Conservation (phyloP, 2,329 filamentous ascomycete species). For the Trichoderma aggressivum region DNA sequence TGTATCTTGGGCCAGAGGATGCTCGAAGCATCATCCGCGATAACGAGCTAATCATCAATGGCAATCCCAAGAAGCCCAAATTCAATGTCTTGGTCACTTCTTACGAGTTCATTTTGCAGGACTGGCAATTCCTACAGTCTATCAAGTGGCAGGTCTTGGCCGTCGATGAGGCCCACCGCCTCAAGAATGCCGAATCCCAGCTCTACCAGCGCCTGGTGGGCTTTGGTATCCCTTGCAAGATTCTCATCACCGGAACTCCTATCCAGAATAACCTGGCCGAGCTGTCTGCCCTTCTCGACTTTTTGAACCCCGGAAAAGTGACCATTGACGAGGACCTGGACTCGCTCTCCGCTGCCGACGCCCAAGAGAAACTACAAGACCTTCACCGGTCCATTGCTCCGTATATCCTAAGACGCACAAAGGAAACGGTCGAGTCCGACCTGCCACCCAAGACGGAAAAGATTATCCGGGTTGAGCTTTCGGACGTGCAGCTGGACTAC, state of each 20-base stretch:
- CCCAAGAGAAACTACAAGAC: slow-evolving; percentile 80
- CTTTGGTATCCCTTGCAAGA: slow-evolving; percentile 82
- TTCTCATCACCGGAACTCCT: slow-evolving; percentile 94
- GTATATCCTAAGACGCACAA: slow-evolving; percentile 92
- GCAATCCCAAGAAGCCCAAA: slow-evolving; percentile 82
- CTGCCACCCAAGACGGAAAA: slow-evolving; percentile 97
- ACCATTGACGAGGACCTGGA: slow-evolving; percentile 91
- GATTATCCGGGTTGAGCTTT: slow-evolving; percentile 95
- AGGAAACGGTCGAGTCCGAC: slow-evolving; percentile 96
- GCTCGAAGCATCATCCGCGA: slow-evolving; percentile 85
- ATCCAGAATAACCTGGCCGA: slow-evolving; percentile 97
- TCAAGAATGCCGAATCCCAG: slow-evolving; percentile 95
- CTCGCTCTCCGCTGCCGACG: slow-evolving; percentile 69
- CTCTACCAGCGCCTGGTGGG: slow-evolving; percentile 80
- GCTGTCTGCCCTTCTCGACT: slow-evolving; percentile 88
- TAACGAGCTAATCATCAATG: slow-evolving; percentile 82
- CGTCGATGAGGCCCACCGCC: slow-evolving; percentile 91
- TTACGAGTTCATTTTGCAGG: slow-evolving; percentile 90
- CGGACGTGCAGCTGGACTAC: slow-evolving; percentile 93
- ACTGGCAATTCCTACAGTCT: slow-evolving; percentile 77
- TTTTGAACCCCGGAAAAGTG: slow-evolving; percentile 92
- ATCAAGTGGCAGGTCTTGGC: slow-evolving; percentile 98
- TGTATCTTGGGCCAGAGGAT: slow-evolving; percentile 87
- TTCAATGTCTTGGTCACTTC: slow-evolving; percentile 98
- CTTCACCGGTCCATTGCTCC: slow-evolving; percentile 85